phyloP scores from a whole-genome alignment of 805 yeast species.

The Myxozyma monticola region DNA sequence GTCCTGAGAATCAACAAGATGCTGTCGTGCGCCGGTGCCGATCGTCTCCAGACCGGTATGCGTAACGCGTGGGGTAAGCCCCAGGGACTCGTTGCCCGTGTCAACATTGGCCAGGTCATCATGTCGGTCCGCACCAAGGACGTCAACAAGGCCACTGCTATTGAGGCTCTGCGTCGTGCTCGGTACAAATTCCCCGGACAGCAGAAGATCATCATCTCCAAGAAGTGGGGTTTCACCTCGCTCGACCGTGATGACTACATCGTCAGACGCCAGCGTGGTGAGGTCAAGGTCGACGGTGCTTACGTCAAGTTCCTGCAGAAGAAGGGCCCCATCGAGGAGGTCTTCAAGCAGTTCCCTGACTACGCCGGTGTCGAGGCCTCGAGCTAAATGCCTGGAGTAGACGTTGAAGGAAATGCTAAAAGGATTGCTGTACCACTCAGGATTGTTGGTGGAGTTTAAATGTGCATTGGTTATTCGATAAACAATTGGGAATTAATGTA shows the following conservation, averaged over 20 bases:
- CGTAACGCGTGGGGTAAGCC: conserved; percentile 99
- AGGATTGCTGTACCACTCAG: too few species aligned
- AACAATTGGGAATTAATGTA: too few species aligned
- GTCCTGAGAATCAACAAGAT: conserved; percentile 99
- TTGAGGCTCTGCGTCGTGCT: conserved; percentile 99
- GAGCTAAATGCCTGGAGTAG: too few species aligned
- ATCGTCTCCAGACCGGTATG: conserved; percentile 99
- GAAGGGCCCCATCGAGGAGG: conserved; percentile 89
- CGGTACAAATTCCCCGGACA: conserved; percentile 99
- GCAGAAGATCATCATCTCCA: conserved; percentile 97
- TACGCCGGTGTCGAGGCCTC: conserved; percentile 29
- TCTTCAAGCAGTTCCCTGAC: conserved; percentile 32
- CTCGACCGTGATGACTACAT: conserved; percentile 97
- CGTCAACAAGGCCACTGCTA: conserved; percentile 92
- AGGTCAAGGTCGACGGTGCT: conserved; percentile 99
- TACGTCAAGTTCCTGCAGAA: conserved; percentile 96
- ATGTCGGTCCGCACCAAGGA: conserved; percentile 98
- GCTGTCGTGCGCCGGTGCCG: conserved; percentile 99
- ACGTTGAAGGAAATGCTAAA: too few species aligned
- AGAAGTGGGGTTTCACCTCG: conserved; percentile 99
- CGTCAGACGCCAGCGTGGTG: conserved; percentile 92
- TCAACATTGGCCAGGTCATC: conserved; percentile 96
- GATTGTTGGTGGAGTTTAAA: too few species aligned
- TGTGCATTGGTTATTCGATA: too few species aligned
- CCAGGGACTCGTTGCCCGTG: conserved; percentile 99